Evolutionary conservation across 2,329 filamentous ascomycete species (phyloP), one percentile per base, ranked within the genome.

Genomic region (Chrysoporthe cubensis): DNA sequence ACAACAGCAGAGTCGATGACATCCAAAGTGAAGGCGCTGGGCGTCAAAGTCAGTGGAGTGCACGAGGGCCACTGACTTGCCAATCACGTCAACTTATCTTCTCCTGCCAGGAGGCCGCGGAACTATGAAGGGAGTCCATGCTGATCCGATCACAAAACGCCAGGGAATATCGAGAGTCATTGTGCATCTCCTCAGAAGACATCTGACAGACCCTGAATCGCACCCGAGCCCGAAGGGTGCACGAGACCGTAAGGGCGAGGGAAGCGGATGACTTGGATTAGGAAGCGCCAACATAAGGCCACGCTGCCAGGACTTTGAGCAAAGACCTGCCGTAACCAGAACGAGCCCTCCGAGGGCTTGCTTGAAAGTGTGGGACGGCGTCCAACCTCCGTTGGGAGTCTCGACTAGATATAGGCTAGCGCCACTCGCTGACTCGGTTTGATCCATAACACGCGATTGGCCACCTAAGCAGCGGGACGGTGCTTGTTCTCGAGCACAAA

Each of bases 371-470:
- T 59, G 43, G 43, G 40, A 26, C 63, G 63, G 63, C 42, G 26
- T 32, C 6, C 46, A 42, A 46, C 43, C 46, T 58, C 63, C 63
- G 32, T 50, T 60, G n/a, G 14, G 32, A 65, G 54, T 43, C 42
- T 40, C 32, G 40, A 21, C 63, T 65, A 43, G 16, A 59, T 61
- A 43, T 4, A 52, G 63, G 63, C 26, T 65, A 58, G 63, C 32
- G 43, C 43, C 11, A 32, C 40, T n/a, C n/a, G 26, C 16, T 21
- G 32, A 26, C 43, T 48, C 9, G 42, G 21, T 18, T 16, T 21
- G 62, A 57, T 64, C 62, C 34, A 50, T 65, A 65, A 58, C 26
- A 64, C 62, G 62, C 62, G 40, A 59, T 65, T 52, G 63, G 63
- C 46, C 54, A 32, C 56, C 44, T 43, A 5, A 9, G 46, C 59